Evolutionary conservation across 345 rosid genomes (phyloP).

Genomic region (Laguncularia racemosa): DNA sequence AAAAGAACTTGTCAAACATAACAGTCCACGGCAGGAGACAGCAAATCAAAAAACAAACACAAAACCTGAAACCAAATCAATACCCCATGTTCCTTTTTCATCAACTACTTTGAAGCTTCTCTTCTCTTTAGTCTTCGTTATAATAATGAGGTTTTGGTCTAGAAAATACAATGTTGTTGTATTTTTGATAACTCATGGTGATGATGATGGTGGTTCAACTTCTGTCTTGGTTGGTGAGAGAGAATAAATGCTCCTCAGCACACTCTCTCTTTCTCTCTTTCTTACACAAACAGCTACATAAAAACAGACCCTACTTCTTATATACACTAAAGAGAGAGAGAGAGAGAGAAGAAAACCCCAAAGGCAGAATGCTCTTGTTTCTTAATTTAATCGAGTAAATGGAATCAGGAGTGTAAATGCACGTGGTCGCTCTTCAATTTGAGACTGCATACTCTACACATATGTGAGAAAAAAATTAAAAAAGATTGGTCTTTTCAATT

Average conservation of each 20-base stretch:
- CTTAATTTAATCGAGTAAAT: not conserved
- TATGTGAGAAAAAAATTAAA: too few relatives aligned
- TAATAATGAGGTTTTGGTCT: conserved; percentile 11
- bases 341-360: conserved; percentile 5
- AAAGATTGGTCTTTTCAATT: conserved; percentile 18
- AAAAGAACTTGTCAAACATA: too few relatives aligned
- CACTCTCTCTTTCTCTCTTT: conserved; percentile 3
- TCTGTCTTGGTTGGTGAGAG: conserved; percentile 30
- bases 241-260: conserved; percentile 35
- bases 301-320: too few relatives aligned
- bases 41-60: too few relatives aligned
- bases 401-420: conserved; percentile 30
- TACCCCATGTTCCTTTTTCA: too few relatives aligned
- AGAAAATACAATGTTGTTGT: too few relatives aligned
- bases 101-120: too few relatives aligned
- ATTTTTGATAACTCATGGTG: not conserved
- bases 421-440: conserved; percentile 42
- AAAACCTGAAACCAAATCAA: too few relatives aligned
- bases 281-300: conserved; percentile 1
- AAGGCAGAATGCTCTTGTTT: not conserved
- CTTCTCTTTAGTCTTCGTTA: too few relatives aligned
- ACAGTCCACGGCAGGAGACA: too few relatives aligned
- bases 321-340: too few relatives aligned
- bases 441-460: conserved; percentile 4
- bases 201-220: conserved; percentile 6